Evolutionary conservation across 345 rosid genomes (phyloP), one percentile per base, ranked within the genome.

Genomic region (Xanthoceras sorbifolium): DNA sequence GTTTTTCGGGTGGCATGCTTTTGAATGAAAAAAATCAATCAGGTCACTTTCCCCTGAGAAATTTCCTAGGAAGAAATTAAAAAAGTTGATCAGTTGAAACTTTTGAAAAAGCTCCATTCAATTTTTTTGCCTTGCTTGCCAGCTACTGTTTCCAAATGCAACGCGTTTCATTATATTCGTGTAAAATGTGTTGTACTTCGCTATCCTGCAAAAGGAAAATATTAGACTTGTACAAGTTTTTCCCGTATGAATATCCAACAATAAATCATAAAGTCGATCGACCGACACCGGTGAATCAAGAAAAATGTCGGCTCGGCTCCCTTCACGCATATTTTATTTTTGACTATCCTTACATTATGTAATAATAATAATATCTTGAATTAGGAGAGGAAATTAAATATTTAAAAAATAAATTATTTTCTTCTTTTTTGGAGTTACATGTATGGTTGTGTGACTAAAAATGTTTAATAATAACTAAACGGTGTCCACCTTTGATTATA

Each of bases 261-360:
- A n/a, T 54, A 2, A 12, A 63, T 28, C 18, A 54, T 59, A 67
- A 28, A 42, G 73, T 5, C 74, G n/a, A n/a, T n/a, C n/a, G 34
- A 48, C 84, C 78, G 84, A 80, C 84, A 67, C 64, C 14, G 44
- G 66, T 63, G 31, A 64, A 31, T 60, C 14, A 44, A 63, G 14
- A 50, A n/a, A n/a, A 1, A 23, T 4, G 55, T 48, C 38, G 70
- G 62, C n/a, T n/a, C n/a, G n/a, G n/a, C 50, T 71, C 77, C 76
- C 31, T 71, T 25, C 57, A 57, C 11, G 26, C 17, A 44, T 2
- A 54, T 69, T 80, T 72, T 73, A 70, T 71, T 42, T 31, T 70
- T 14, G 42, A 17, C 25, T 64, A 8, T 17, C 6, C n/a, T n/a
- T n/a, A n/a, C n/a, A n/a, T n/a, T n/a, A n/a, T n/a, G n/a, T n/a